Percentiles rank a stretch among this genome's conserved stretches.
Conservation (phyloP, 1,284 basidiomycete species). For the Naganishia sp. region DNA sequence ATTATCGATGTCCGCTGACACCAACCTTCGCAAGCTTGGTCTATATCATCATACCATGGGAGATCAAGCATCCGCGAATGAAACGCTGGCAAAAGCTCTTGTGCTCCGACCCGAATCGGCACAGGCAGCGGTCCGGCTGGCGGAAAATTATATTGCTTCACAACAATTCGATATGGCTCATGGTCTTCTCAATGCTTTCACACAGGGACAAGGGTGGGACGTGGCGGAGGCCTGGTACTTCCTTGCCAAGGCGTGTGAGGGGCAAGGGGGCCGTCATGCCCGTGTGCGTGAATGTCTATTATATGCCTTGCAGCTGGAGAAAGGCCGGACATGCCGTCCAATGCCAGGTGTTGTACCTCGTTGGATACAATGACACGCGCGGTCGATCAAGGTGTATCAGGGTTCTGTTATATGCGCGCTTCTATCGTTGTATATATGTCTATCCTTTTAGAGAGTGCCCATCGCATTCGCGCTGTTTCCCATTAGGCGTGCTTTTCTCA, state of each 20-base stretch:
- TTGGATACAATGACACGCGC: constrained; percentile 33
- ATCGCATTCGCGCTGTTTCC: not conserved
- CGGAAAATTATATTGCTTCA: constrained; percentile 68
- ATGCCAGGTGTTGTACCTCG: constrained; percentile 43
- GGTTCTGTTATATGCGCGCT: not conserved
- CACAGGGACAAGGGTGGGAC: constrained; percentile 70
- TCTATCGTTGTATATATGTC: not conserved
- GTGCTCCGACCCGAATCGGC: constrained; percentile 76
- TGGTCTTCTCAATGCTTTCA: constrained; percentile 59
- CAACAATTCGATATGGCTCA: constrained; percentile 65
- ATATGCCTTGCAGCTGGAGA: constrained; percentile 71
- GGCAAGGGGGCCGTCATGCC: constrained; percentile 66
- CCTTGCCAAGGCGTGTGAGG: constrained; percentile 73
- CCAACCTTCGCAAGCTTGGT: constrained; percentile 62
- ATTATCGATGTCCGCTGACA: constrained; percentile 5
- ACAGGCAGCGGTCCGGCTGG: constrained; percentile 72
- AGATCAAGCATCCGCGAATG: constrained; percentile 60
- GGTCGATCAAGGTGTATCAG: not conserved
- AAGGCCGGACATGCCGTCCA: constrained; percentile 56
- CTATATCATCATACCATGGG: constrained; percentile 62
- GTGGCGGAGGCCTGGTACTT: constrained; percentile 90
- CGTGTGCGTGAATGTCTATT: constrained; percentile 73
- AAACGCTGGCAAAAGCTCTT: constrained; percentile 78
- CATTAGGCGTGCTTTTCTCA: not conserved
- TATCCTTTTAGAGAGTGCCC: not conserved